Base-by-base conservation (phyloP, 2,329 filamentous ascomycete genomes). In the Penicillium sclerotigenum region DNA sequence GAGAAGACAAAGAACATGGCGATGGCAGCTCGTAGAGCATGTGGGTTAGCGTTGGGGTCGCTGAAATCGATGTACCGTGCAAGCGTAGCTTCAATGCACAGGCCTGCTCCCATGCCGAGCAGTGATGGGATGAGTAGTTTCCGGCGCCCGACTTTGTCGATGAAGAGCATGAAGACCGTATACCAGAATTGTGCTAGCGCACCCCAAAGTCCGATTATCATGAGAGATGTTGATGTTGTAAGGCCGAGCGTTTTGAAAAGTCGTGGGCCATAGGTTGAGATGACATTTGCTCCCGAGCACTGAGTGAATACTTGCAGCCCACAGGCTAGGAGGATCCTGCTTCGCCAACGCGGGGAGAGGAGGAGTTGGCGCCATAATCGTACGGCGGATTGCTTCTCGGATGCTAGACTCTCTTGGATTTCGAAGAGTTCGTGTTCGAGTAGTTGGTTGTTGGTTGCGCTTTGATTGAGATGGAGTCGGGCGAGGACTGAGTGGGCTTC, bases 131-230 rank as follows among this genome's bases (percentile, higher is more conserved):
- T 76, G 9, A 82, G 70, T 1, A 80, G 73, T 63, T 78, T 80
- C 46, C 80, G 71, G 28, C 79, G 77, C 16, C 78, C 79, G 41
- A 81, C 66, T 16, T 69, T 74, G 61, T 82, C 79, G 42, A 81
- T 65, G 40, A 79, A 65, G 33, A 69, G 65, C 56, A 81, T 74
- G 47, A 78, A 78, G 6, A 80, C 61, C 1, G 75, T 78, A 57
- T 79, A 79, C 73, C 77, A 81, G 22, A 79, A 65, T 29, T 77
- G 77, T 0, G 79, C 77, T 8, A 82, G 70, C 1, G 79, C 77
- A 24, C 79, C 79, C 61, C 75, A 79, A 59, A 82, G 76, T 4
- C 79, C 80, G 57, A 80, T 77, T 46, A 82, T 79, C 70, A 81
- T 75, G 4, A 82, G 73, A 0, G 79, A 78, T 1, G 72, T 77